A percentile compares a stretch with the other conserved stretches of the same genome.
phyloP scores from a whole-genome alignment of 176 grass and related monocot genomes.

The Zoysia japonica region DNA sequence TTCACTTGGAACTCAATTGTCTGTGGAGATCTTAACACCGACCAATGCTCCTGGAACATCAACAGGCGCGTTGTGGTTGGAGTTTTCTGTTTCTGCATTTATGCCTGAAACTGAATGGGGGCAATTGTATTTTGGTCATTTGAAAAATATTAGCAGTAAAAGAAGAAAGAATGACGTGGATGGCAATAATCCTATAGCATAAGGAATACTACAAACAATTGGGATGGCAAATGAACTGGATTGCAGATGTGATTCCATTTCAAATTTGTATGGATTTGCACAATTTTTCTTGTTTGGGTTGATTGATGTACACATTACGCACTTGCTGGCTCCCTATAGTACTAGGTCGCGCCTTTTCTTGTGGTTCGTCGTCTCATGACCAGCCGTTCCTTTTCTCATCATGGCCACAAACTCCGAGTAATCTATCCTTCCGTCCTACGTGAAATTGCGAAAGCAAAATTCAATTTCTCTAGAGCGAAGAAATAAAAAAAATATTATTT shows the following conservation, averaged over 20 bases:
- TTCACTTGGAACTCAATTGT: too few relatives aligned
- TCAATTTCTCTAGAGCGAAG: background rate
- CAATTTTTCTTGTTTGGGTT: constrained; percentile 32
- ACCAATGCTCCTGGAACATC: too few relatives aligned
- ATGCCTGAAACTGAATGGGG: too few relatives aligned
- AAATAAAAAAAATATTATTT: background rate
- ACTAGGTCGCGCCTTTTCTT: constrained; percentile 52
- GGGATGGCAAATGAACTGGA: too few relatives aligned
- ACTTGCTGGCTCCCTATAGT: constrained; percentile 26
- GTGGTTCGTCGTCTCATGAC: constrained; percentile 26
- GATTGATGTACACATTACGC: background rate
- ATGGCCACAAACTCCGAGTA: constrained; percentile 58
- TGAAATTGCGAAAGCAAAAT: background rate
- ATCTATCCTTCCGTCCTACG: constrained; percentile 79
- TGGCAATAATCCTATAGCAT: too few relatives aligned
- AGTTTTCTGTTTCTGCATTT: too few relatives aligned
- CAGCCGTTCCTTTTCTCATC: constrained; percentile 54
- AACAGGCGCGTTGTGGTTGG: too few relatives aligned
- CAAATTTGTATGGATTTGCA: constrained; percentile 3
- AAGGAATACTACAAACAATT: too few relatives aligned
- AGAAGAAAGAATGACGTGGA: too few relatives aligned
- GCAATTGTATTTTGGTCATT: too few relatives aligned
- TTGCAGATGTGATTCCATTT: background rate
- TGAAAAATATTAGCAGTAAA: too few relatives aligned
- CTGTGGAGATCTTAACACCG: too few relatives aligned